These are phyloP conservation scores for Paratrimastix pyriformis DNA, from an alignment of 78 protist species.

Conservation along the genomic window DNA sequence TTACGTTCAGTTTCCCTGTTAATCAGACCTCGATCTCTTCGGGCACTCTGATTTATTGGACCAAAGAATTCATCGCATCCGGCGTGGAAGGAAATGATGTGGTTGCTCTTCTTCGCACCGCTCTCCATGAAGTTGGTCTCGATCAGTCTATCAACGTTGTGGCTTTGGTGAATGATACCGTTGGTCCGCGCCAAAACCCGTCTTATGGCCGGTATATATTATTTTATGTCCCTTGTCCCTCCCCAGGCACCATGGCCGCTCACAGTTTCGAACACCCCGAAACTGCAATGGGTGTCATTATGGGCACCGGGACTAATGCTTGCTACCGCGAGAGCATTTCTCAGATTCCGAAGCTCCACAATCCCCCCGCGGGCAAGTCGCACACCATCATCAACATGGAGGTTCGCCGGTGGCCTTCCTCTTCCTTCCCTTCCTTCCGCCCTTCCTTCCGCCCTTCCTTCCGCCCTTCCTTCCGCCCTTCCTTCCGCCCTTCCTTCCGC, in stretches of 20 bases:
- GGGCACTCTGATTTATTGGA: slow-evolving; percentile 4
- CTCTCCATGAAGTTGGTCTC: neutral
- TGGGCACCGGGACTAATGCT: slow-evolving; percentile 14
- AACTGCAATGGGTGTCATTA: neutral
- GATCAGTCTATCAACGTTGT: neutral
- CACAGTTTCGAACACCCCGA: neutral
- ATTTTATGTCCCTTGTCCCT: too few species aligned
- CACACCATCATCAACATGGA: too few species aligned
- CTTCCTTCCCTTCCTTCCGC: too few species aligned
- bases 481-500: too few species aligned
- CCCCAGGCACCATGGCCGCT: neutral
- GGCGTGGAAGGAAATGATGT: slow-evolving; percentile 7
- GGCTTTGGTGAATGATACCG: neutral
- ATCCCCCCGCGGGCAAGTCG: too few species aligned
- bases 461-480: too few species aligned
- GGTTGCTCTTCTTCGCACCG: neutral
- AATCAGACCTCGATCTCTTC: neutral
- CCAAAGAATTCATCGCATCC: slow-evolving; percentile 1
- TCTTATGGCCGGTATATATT: too few species aligned
- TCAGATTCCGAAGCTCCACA: neutral
- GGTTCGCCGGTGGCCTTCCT: too few species aligned
- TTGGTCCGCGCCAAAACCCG: too few species aligned
- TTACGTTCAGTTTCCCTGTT: neutral
- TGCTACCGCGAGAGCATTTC: neutral
- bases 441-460: too few species aligned